phyloP scores from a whole-genome alignment of 345 rosid species.

The Camelina neglecta region DNA sequence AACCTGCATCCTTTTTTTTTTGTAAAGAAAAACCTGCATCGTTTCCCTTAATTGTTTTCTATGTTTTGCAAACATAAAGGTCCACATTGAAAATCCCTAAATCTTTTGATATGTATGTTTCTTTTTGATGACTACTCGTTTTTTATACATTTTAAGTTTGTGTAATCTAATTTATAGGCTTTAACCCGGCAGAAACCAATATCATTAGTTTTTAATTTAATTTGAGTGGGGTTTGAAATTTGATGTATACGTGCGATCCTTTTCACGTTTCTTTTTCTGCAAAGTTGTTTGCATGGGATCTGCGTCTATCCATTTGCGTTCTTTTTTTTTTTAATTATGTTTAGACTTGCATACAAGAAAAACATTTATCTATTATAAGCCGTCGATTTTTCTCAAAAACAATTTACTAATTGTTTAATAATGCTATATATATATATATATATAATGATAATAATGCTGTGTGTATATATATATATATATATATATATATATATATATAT shows the following conservation, averaged over 20 bases:
- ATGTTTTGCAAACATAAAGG: background rate
- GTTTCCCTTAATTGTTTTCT: constrained; percentile 9
- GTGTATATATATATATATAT: too few relatives aligned
- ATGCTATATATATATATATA: background rate
- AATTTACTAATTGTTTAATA: background rate
- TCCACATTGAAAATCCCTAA: background rate
- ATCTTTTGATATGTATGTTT: background rate
- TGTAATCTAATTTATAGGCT: background rate
- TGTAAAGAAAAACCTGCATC: background rate
- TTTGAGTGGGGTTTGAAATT: constrained; percentile 22
- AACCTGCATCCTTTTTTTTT: too few relatives aligned
- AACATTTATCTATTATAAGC: background rate
- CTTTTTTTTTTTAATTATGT: background rate
- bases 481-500: too few relatives aligned
- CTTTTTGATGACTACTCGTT: background rate
- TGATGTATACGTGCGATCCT: constrained; percentile 38
- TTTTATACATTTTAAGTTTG: background rate
- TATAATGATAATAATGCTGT: too few relatives aligned
- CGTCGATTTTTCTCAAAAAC: background rate
- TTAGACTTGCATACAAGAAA: background rate
- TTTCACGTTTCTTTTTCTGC: constrained; percentile 37
- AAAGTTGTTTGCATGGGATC: constrained; percentile 42
- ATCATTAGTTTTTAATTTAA: background rate
- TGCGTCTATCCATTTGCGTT: constrained; percentile 28
- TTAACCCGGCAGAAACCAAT: background rate